These are phyloP conservation scores for Conoideocrella luteorostrata DNA, from an alignment of 2,329 filamentous ascomycete genomes.

Conservation along the genomic window DNA sequence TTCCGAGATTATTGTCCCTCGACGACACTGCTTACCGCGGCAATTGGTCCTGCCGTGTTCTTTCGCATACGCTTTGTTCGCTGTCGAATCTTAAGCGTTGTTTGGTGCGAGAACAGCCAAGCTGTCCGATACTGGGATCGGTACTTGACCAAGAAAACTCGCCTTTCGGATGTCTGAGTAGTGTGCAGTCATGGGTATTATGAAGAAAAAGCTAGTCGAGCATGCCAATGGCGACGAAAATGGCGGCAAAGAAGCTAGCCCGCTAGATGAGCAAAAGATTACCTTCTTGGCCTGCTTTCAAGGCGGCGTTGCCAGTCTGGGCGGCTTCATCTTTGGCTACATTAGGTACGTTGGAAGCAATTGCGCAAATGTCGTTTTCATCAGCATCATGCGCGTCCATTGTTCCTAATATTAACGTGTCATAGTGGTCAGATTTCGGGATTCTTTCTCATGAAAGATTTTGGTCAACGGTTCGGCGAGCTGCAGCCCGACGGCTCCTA, in stretches of 20 bases:
- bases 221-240: background rate
- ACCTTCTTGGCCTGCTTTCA: slow-evolving; percentile 40
- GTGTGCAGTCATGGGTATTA: slow-evolving; percentile 3
- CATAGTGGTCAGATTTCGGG: slow-evolving; percentile 52
- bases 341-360: slow-evolving; percentile 34
- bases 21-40: no score
- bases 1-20: no score
- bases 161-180: background rate
- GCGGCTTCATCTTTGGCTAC: slow-evolving; percentile 54
- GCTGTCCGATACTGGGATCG: no score
- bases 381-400: no score
- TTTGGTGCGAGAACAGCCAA: no score
- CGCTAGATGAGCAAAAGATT: slow-evolving; percentile 18
- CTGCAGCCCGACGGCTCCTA: slow-evolving; percentile 29
- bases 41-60: no score
- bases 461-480: slow-evolving; percentile 46
- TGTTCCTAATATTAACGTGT: background rate
- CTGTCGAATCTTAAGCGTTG: no score
- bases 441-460: slow-evolving; percentile 56
- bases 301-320: slow-evolving; percentile 46
- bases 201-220: slow-evolving; percentile 2
- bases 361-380: no score
- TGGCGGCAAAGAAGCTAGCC: background rate
- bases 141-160: no score
- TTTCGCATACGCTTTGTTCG: no score